phyloP scores from a whole-genome alignment of 2,329 filamentous ascomycete species.

The Monilinia laxa region DNA sequence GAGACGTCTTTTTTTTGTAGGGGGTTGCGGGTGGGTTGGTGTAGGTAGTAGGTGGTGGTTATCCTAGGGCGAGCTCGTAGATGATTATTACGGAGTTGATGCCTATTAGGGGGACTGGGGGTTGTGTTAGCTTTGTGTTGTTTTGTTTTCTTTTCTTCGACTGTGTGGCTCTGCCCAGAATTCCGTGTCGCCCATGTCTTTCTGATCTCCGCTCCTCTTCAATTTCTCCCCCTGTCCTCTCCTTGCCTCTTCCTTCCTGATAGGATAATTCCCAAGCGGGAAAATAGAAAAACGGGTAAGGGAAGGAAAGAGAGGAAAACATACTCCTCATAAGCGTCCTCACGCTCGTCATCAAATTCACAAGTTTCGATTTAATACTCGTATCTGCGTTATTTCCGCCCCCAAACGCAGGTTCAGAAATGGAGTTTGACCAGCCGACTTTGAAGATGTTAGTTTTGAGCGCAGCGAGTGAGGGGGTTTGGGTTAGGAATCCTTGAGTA shows the following conservation, averaged over 20 bases:
- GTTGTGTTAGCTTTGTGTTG: not conserved
- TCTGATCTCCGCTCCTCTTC: not conserved
- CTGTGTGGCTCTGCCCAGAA: too few species aligned
- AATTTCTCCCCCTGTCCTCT: not conserved
- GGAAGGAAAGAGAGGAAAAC: constrained; percentile 41
- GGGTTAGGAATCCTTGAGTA: not conserved
- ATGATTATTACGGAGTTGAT: constrained; percentile 81
- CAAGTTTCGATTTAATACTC: constrained; percentile 81
- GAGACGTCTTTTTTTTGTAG: not conserved
- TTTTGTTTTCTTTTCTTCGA: constrained; percentile 5
- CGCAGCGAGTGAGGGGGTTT: not conserved
- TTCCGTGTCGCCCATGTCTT: not conserved
- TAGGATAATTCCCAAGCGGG: too few species aligned
- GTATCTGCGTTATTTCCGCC: constrained; percentile 59
- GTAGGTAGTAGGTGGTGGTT: not conserved
- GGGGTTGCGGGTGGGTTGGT: too few species aligned
- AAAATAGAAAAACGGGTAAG: not conserved
- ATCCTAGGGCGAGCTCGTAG: constrained; percentile 77
- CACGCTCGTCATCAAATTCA: constrained; percentile 87
- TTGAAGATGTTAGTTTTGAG: constrained; percentile 15
- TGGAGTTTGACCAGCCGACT: constrained; percentile 79
- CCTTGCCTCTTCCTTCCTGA: not conserved
- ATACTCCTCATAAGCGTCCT: constrained; percentile 90
- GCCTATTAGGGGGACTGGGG: constrained; percentile 75
- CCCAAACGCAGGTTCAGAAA: constrained; percentile 74